These are phyloP conservation scores for Plasmodium knowlesi DNA, from an alignment of 169 alveolate species.

Conservation along the genomic window DNA sequence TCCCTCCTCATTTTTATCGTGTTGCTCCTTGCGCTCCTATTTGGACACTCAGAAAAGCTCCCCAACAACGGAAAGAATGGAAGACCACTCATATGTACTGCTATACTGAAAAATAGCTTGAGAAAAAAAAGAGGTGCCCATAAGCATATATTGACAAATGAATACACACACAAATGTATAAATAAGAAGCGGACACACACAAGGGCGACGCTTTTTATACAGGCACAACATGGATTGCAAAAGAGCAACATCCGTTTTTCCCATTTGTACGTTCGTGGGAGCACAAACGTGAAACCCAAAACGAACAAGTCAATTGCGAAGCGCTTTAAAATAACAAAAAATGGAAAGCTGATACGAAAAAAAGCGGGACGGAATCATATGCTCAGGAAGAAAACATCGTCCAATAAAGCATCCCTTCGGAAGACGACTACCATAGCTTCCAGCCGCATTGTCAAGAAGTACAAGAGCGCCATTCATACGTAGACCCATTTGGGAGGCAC, in stretches of 20 bases:
- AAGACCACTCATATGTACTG: not conserved
- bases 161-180: not conserved
- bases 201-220: not conserved
- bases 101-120: not conserved
- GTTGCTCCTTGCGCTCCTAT: not conserved
- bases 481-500: not conserved
- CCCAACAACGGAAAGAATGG: not conserved
- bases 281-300: slow-evolving; percentile 85
- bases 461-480: slow-evolving; percentile 57
- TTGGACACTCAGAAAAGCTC: not conserved
- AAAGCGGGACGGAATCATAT: slow-evolving; percentile 85
- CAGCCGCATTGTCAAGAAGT: slow-evolving; percentile 15
- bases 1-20: not conserved
- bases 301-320: slow-evolving; percentile 88
- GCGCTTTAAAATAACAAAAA: slow-evolving; percentile 87
- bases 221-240: not conserved
- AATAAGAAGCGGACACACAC: not conserved
- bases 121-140: not conserved
- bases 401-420: slow-evolving; percentile 42
- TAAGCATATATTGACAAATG: not conserved
- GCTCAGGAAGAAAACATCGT: slow-evolving; percentile 73
- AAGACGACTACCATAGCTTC: slow-evolving; percentile 58
- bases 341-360: slow-evolving; percentile 87
- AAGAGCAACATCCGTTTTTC: slow-evolving; percentile 20
- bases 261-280: slow-evolving; percentile 65